phyloP scores from a whole-genome alignment of 2,329 filamentous ascomycete genomes.

The Ophiobolus disseminans region DNA sequence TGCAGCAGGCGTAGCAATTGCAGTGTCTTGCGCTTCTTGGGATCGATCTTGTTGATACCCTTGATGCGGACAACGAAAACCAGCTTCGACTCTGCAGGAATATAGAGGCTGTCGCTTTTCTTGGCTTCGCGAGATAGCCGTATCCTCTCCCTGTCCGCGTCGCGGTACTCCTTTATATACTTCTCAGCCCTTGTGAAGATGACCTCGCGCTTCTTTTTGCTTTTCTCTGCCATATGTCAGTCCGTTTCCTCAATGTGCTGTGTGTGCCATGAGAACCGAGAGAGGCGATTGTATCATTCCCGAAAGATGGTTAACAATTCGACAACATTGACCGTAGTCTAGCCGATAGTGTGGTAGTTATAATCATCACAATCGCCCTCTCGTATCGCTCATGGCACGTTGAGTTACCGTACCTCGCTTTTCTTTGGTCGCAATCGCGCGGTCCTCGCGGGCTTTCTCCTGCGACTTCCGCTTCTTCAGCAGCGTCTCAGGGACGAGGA shows the following conservation, averaged over 20 bases:
- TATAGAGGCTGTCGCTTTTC: conserved; percentile 90
- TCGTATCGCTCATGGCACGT: conserved; percentile 22
- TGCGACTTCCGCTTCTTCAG: conserved; percentile 99
- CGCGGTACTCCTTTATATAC: conserved; percentile 99
- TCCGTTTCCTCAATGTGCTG: conserved; percentile 11
- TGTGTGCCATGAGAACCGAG: conserved; percentile 25
- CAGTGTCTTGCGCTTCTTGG: conserved; percentile 99
- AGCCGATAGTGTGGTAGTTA: conserved; percentile 85
- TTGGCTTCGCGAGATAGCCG: conserved; percentile 88
- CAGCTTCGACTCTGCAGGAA: conserved; percentile 92
- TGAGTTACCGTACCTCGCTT: conserved; percentile 78
- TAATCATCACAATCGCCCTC: conserved; percentile 73
- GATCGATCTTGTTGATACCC: conserved; percentile 99
- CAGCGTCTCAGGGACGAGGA: conserved; percentile 98
- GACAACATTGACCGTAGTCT: conserved; percentile 97
- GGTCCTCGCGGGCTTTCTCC: conserved; percentile 97
- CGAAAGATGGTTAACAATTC: conserved; percentile 99
- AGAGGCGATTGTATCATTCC: conserved; percentile 73
- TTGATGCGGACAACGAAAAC: conserved; percentile 99
- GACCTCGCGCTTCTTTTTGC: conserved; percentile 97
- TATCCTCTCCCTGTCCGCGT: conserved; percentile 97
- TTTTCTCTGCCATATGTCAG: conserved; percentile 69
- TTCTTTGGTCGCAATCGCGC: conserved; percentile 78
- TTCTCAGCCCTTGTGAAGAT: conserved; percentile 99
- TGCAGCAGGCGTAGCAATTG: conserved; percentile 99